Percentiles rank a stretch among this genome's conserved stretches.
Evolutionary conservation across 768 basidiomycete genomes (phyloP).

Genomic region (Boletales sp.): DNA sequence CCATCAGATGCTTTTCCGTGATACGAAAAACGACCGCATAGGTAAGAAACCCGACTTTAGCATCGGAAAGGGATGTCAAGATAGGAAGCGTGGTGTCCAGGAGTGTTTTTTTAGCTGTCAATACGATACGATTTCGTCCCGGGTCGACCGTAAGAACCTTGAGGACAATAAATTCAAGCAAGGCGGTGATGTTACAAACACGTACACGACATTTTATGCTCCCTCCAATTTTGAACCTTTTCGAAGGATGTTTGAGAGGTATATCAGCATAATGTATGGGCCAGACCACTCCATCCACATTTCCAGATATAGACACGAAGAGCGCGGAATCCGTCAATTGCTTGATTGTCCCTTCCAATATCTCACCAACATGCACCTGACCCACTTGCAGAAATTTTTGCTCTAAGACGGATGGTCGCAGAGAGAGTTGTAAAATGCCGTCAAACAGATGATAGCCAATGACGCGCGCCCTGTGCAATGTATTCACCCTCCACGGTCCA

Average conservation of each 20-base stretch:
- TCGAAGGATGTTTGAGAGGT: slow-evolving; percentile 86
- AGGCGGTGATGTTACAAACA: background rate
- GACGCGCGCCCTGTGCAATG: slow-evolving; percentile 81
- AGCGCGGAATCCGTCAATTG: slow-evolving; percentile 75
- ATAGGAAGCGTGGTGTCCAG: slow-evolving; percentile 77
- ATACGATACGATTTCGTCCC: slow-evolving; percentile 71
- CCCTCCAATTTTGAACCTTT: slow-evolving; percentile 80
- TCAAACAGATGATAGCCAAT: slow-evolving; percentile 84
- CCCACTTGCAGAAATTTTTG: slow-evolving; percentile 81
- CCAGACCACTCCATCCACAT: slow-evolving; percentile 90
- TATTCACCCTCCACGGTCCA: slow-evolving; percentile 77
- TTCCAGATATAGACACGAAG: slow-evolving; percentile 84
- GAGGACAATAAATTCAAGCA: background rate
- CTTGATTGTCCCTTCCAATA: slow-evolving; percentile 86
- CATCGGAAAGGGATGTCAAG: slow-evolving; percentile 62
- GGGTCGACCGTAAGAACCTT: slow-evolving; percentile 83
- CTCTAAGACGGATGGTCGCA: slow-evolving; percentile 78
- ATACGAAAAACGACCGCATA: slow-evolving; percentile 84
- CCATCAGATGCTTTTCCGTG: slow-evolving; percentile 73
- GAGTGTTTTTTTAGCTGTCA: slow-evolving; percentile 91
- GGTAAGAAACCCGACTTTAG: slow-evolving; percentile 63
- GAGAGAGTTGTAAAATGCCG: slow-evolving; percentile 82
- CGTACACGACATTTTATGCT: slow-evolving; percentile 83
- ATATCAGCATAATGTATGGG: slow-evolving; percentile 96
- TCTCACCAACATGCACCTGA: slow-evolving; percentile 82